These are phyloP conservation scores for Glarea lozoyensis DNA, from an alignment of 495 filamentous ascomycete species.

Conservation along the genomic window DNA sequence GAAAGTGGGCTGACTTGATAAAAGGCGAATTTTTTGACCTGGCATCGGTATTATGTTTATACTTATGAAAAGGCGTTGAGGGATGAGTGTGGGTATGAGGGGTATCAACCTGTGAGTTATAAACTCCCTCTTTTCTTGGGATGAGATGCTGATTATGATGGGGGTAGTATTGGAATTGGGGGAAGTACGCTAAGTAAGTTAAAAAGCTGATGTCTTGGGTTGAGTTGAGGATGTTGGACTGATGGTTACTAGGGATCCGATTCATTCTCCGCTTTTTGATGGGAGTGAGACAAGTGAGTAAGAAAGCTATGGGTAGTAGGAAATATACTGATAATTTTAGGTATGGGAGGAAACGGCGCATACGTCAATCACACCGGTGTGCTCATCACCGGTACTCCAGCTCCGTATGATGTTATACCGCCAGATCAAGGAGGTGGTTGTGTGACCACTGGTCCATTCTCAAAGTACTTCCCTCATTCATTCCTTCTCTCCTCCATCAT, in stretches of 20 bases:
- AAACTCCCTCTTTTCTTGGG: not conserved
- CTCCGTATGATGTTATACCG: constrained; percentile 17
- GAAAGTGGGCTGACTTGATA: constrained; percentile 28
- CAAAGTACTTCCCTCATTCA: constrained; percentile 3
- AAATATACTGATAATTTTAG: too few relatives aligned
- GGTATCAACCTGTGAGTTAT: constrained; percentile 26
- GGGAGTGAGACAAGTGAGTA: too few relatives aligned
- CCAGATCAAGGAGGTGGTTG: constrained; percentile 58
- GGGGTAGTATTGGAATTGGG: constrained; percentile 41
- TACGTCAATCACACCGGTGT: constrained; percentile 28
- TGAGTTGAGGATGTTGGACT: too few relatives aligned
- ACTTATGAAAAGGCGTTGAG: constrained; percentile 59
- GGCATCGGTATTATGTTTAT: constrained; percentile 63
- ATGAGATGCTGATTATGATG: not conserved
- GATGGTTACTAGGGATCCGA: too few relatives aligned
- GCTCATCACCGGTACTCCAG: constrained; percentile 11
- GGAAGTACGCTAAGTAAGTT: constrained; percentile 35
- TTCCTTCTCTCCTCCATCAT: not conserved
- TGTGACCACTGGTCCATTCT: constrained; percentile 52
- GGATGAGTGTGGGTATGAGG: constrained; percentile 63
- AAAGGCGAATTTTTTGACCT: constrained; percentile 52
- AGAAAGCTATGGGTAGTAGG: too few relatives aligned
- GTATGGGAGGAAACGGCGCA: constrained; percentile 54
- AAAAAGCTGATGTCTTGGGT: too few relatives aligned
- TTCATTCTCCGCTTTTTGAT: constrained; percentile 58